These are phyloP conservation scores for Populus davidiana DNA, from an alignment of 345 rosid genomes.

Conservation along the genomic window DNA sequence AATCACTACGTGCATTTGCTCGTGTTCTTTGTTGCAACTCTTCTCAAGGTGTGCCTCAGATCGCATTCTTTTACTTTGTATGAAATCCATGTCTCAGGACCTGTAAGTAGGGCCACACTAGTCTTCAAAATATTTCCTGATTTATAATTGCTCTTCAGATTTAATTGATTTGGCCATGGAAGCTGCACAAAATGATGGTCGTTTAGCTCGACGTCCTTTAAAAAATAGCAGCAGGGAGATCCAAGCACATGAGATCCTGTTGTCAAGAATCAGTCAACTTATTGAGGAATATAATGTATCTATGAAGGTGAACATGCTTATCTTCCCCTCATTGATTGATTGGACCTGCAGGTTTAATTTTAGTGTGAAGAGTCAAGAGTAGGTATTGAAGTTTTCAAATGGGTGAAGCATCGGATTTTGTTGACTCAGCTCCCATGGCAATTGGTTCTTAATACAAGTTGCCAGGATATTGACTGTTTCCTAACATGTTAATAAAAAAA, in stretches of 20 bases:
- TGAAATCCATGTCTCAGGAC: constrained; percentile 8
- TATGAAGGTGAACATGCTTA: constrained; percentile 43
- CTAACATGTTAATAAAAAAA: neutral
- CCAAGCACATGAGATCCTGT: constrained; percentile 57
- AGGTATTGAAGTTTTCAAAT: neutral
- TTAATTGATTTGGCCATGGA: constrained; percentile 54
- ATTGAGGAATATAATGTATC: constrained; percentile 40
- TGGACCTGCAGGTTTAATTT: neutral
- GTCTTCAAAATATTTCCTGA: neutral
- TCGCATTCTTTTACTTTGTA: constrained; percentile 2
- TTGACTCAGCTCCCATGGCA: neutral
- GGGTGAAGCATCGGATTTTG: neutral
- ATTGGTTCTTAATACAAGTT: too few relatives aligned
- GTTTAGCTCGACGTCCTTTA: constrained; percentile 67
- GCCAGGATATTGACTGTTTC: too few relatives aligned
- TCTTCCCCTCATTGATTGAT: neutral
- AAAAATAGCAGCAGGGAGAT: constrained; percentile 48
- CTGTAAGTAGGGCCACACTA: neutral
- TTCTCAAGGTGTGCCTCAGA: constrained; percentile 45
- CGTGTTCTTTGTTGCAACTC: constrained; percentile 60
- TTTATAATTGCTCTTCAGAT: constrained; percentile 33
- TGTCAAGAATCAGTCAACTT: constrained; percentile 41
- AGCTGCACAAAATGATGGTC: constrained; percentile 74
- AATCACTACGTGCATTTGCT: constrained; percentile 79
- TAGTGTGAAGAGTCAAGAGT: neutral